These are phyloP conservation scores for Boletus rufocinnamomeus DNA, from an alignment of 768 basidiomycete species.

Conservation along the genomic window DNA sequence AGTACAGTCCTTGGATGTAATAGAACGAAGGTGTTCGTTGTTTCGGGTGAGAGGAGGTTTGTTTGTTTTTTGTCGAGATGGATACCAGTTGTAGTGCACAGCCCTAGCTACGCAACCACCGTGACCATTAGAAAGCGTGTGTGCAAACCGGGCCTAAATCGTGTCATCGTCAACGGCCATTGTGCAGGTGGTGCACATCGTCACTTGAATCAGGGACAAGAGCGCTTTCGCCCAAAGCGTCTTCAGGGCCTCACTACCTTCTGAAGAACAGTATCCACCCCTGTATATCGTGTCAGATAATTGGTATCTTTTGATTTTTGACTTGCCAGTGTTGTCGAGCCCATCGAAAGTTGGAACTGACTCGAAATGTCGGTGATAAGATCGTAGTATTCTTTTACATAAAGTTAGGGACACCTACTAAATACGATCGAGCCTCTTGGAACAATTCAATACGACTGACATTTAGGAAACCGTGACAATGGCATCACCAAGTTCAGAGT, in stretches of 20 bases:
- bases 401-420: neutral
- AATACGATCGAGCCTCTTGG: neutral
- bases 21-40: neutral
- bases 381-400: neutral
- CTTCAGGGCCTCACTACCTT: too few species aligned
- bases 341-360: too few species aligned
- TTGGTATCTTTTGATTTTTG: too few species aligned
- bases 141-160: too few species aligned
- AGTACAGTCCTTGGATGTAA: neutral
- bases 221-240: too few species aligned
- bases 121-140: too few species aligned
- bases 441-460: neutral
- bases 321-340: neutral
- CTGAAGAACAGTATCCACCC: too few species aligned
- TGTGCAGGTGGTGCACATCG: too few species aligned
- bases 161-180: too few species aligned
- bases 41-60: neutral
- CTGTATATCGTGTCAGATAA: too few species aligned
- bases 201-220: too few species aligned
- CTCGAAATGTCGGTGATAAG: neutral
- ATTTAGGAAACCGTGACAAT: slow-evolving; percentile 1
- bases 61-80: neutral
- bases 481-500: slow-evolving; percentile 24
- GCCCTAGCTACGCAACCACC: neutral
- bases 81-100: neutral